Conservation (phyloP, 208 protist genomes). For the Trypanosoma rangeli region DNA sequence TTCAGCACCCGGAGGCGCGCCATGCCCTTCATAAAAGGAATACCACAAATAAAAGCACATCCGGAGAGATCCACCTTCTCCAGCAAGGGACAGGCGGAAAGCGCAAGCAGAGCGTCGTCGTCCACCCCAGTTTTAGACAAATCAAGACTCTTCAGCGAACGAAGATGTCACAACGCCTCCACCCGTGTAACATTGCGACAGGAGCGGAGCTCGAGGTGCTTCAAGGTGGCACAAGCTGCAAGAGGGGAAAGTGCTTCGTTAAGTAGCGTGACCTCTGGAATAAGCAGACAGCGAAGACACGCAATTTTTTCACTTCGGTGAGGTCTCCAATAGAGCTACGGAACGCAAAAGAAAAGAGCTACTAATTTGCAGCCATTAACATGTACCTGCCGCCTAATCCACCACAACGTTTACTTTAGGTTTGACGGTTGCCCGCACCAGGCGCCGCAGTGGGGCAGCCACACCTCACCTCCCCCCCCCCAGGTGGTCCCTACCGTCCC, state of each 20-base stretch:
- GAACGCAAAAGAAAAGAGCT: conserved; percentile 29
- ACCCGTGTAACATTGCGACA: conserved; percentile 36
- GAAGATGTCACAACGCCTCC: conserved; percentile 24
- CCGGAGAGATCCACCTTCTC: conserved; percentile 38
- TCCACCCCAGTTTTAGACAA: conserved; percentile 30
- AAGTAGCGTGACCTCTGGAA: conserved; percentile 27
- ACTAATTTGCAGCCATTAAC: conserved; percentile 11
- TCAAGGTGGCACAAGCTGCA: conserved; percentile 29
- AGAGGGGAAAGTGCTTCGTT: conserved; percentile 36
- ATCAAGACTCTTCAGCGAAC: conserved; percentile 29
- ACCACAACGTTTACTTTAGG: conserved; percentile 23
- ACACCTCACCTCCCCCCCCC: neutral
- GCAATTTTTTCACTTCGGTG: conserved; percentile 29
- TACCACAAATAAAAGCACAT: conserved; percentile 20
- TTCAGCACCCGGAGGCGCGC: conserved; percentile 26
- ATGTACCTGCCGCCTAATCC: conserved; percentile 15
- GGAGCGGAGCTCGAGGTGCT: conserved; percentile 32
- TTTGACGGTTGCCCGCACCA: conserved; percentile 21
- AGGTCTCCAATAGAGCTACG: conserved; percentile 38
- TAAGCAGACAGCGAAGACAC: conserved; percentile 32
- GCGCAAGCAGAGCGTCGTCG: conserved; percentile 28
- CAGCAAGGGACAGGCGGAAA: conserved; percentile 28
- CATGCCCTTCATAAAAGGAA: conserved; percentile 35
- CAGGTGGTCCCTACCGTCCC: neutral
- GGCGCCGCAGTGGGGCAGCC: conserved; percentile 12